Evolutionary conservation across 2,329 filamentous ascomycete genomes (phyloP), one percentile per base, ranked within the genome.

Genomic region (Dothistroma pini): DNA sequence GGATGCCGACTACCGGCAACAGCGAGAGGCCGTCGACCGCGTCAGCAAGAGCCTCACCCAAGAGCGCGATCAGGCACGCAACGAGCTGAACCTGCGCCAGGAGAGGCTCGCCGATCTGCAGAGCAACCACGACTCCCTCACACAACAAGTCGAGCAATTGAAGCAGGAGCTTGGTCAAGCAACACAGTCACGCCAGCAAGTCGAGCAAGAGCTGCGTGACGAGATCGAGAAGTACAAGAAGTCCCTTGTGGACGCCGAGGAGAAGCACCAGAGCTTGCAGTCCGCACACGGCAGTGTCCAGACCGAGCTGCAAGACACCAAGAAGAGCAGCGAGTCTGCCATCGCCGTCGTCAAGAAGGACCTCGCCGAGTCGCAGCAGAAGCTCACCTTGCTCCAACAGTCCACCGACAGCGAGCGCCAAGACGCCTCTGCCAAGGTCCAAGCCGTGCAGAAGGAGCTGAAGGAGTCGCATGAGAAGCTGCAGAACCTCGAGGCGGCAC

Each of bases 31-130:
- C n/a, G 57, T 63, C 53, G 66, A 68, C 41, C 62, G 66, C 47
- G 64, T 68, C 48, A 61, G 62, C 21, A 57, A 66, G 53, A 59
- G 58, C 25, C 63, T 66, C 57, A 66, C 62, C 21, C 62, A 66
- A 47, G 66, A 68, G 59, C 66, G 66, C 16, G 66, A 68, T 32
- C 64, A 66, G 29, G 64, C 66, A 8, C 64, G 66, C 32, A 62
- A 59, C 47, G 63, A 68, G 58, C 58, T 68, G 49, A 60, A 25
- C 12, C 54, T 57, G 51, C 58, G 58, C 38, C 54, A 64, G 34
- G 62, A 63, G 35, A 57, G 60, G 50, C 58, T 66, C 19, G 50
- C 52, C 16, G 49, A 44, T 12, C 56, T 54, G 57, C 60, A 35
- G 21, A 66, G 55, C 52, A 58, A 44, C 60, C 51, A 53, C 51